These are phyloP conservation scores for Salix udensis DNA, from an alignment of 345 rosid genomes.

Conservation along the genomic window DNA sequence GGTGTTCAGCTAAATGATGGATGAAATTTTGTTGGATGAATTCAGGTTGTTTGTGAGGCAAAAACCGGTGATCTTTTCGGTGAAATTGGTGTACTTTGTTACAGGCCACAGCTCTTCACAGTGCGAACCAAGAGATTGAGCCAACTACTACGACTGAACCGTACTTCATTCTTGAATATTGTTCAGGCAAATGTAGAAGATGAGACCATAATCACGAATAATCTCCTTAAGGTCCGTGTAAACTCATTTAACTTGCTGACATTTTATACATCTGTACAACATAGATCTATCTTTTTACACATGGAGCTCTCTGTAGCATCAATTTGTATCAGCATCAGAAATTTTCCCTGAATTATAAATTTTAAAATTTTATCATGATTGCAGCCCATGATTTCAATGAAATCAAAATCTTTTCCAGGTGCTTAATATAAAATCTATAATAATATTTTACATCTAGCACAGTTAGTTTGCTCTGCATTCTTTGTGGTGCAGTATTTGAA, in stretches of 20 bases:
- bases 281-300: not conserved
- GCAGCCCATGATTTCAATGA: not conserved
- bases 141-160: constrained; percentile 83
- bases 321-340: not conserved
- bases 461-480: not conserved
- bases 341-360: not conserved
- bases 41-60: constrained; percentile 66
- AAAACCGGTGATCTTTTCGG: constrained; percentile 76
- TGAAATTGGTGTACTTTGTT: constrained; percentile 86
- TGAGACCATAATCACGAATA: constrained; percentile 84
- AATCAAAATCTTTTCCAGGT: not conserved
- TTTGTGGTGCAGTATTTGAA: constrained; percentile 45
- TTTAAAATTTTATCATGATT: not conserved
- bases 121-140: constrained; percentile 82
- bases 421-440: not conserved
- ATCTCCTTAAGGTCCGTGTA: constrained; percentile 71
- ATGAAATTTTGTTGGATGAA: not conserved
- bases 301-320: not conserved
- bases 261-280: not conserved
- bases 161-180: constrained; percentile 72
- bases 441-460: not conserved
- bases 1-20: not conserved
- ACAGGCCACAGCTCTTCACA: constrained; percentile 82
- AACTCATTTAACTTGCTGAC: not conserved
- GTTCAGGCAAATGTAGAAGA: constrained; percentile 92